These are phyloP conservation scores for Oropetium thomaeum DNA, from an alignment of 176 grass and related monocot species.

Conservation along the genomic window DNA sequence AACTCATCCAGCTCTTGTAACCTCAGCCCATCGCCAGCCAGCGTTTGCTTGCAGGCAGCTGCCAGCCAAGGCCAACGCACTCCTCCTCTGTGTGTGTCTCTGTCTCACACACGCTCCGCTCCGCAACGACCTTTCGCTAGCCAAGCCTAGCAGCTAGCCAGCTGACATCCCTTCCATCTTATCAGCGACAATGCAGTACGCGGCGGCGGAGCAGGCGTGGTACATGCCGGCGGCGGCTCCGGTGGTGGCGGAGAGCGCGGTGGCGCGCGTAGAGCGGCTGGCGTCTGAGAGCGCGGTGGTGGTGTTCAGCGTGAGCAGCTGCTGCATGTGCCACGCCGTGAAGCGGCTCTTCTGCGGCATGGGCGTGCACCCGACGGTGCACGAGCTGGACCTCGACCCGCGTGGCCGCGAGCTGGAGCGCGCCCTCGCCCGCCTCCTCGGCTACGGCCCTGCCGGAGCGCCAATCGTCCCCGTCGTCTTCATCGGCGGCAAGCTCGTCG, in stretches of 20 bases:
- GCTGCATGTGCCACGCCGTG: constrained; percentile 99
- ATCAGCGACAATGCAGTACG: constrained; percentile 60
- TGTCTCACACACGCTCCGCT: background rate
- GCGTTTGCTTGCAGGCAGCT: background rate
- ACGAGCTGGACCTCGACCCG: constrained; percentile 92
- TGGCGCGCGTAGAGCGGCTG: constrained; percentile 68
- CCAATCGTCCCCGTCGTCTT: constrained; percentile 78
- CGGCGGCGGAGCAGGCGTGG: constrained; percentile 68
- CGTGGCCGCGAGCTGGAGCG: constrained; percentile 71
- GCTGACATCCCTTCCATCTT: no score
- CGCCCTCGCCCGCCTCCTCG: constrained; percentile 63
- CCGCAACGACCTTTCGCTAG: no score
- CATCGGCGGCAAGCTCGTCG: constrained; percentile 87
- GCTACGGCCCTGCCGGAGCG: constrained; percentile 24
- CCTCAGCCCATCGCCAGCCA: background rate
- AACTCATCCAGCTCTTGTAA: background rate
- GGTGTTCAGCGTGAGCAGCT: constrained; percentile 93
- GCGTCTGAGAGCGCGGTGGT: constrained; percentile 91
- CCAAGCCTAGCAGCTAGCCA: no score
- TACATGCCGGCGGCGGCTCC: constrained; percentile 40
- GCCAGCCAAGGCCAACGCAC: no score
- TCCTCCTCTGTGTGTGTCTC: background rate
- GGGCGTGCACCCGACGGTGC: constrained; percentile 87
- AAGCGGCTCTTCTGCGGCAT: constrained; percentile 99
- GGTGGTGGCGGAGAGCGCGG: constrained; percentile 44